Evolutionary conservation across 1,284 basidiomycete genomes (phyloP), one percentile per base, ranked within the genome.

Genomic region (Malassezia caprae): DNA sequence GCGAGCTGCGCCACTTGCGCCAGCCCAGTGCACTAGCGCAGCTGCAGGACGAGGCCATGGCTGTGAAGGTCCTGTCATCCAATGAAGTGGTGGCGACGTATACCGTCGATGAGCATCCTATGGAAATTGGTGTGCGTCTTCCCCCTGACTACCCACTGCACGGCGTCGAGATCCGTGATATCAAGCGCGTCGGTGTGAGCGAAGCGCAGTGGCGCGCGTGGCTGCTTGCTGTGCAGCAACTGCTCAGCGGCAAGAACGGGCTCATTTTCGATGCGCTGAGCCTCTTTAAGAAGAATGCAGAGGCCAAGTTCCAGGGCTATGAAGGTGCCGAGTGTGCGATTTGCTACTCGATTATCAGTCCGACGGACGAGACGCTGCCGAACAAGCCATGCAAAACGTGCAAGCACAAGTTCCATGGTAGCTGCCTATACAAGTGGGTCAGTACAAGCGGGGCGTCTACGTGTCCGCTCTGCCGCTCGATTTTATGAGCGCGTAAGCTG

Each of bases 231-330:
- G 85, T 96, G 27, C 90, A 93, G 74, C 91, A 96, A 77, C 84
- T 87, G 24, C 84, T 94, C 53, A 88, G 86, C 4, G 67, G 52
- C 27, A 51, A 90, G 86, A 91, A 93, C 69, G 91, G 91, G 4
- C 82, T 86, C 41, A 86, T 99, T 37, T 80, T 88, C 27, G 94
- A 98, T 68, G 91, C 88, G 0, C 76, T 98, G n/a, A 82, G 82
- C 15, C 78, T 96, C 56, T 98, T 96, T 81, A 94, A 93, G 78
- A 87, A 87, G 77, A 98, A 96, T 91, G 94, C 76, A 84, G 72
- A 74, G 55, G 66, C 68, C 21, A 69, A 72, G 42, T 74, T 74
- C 53, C 64, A 65, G 28, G 72, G 72, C 1, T 53, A 68, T 35
- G 72, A 74, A 37, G 64, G 60, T 34, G 57, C 57, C 8, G 70